Percentiles rank a stretch among this genome's conserved stretches.
phyloP scores from a whole-genome alignment of 2,329 filamentous ascomycete genomes.

The Clonostachys rhizophaga region DNA sequence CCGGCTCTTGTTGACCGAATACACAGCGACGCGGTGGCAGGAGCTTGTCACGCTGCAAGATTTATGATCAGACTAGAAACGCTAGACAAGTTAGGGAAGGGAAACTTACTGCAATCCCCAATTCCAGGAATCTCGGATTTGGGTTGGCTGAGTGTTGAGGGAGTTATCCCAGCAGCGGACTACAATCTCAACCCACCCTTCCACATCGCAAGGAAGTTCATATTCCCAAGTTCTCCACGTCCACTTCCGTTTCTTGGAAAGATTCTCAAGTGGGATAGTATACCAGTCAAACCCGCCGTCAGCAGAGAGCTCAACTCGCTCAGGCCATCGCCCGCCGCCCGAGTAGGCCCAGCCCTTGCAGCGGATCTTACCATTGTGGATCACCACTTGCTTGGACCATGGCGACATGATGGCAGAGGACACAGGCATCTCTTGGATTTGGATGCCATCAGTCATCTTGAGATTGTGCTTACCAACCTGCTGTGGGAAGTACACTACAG shows the following conservation, averaged over 20 bases:
- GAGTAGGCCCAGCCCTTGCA: conserved; percentile 55
- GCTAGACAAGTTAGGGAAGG: not conserved
- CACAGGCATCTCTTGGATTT: conserved; percentile 70
- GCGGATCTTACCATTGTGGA: conserved; percentile 55
- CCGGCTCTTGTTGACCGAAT: conserved; percentile 53
- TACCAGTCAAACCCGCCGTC: conserved; percentile 65
- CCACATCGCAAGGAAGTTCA: conserved; percentile 56
- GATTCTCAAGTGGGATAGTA: conserved; percentile 51
- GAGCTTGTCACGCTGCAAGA: conserved; percentile 45
- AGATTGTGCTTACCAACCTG: conserved; percentile 66
- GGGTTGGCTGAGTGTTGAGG: conserved; percentile 54
- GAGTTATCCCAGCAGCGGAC: conserved; percentile 58
- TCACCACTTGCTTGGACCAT: conserved; percentile 51
- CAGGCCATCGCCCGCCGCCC: conserved; percentile 54
- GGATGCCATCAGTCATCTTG: conserved; percentile 53
- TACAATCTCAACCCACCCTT: conserved; percentile 57
- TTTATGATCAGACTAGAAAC: not conserved
- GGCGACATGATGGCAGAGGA: conserved; percentile 63
- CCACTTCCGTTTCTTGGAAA: conserved; percentile 58
- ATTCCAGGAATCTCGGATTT: conserved; percentile 54
- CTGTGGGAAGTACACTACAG: conserved; percentile 52
- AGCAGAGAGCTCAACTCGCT: conserved; percentile 57
- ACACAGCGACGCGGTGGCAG: conserved; percentile 56
- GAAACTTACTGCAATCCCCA: conserved; percentile 52
- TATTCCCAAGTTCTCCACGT: conserved; percentile 62